Base-by-base conservation (phyloP, 192 early-diverging fungal species). In the Oehlia diaphana region DNA sequence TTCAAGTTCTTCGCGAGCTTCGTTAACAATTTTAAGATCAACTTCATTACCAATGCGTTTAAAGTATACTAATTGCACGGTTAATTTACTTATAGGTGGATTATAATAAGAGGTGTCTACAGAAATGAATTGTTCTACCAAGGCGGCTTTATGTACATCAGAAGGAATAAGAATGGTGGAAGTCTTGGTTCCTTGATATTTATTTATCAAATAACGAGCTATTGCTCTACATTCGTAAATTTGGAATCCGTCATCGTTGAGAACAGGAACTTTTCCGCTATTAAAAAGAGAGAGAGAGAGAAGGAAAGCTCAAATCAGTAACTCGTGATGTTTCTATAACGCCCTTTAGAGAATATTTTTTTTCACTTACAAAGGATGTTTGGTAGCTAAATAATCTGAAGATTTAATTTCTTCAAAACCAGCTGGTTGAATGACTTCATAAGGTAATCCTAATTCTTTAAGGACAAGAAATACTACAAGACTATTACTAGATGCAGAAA, bases 211-310 rank as follows among this genome's bases (percentile, higher is more conserved):
- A 66, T 87, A 87, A 35, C 84, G 78, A 35, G n/a, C 33, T 33
- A 87, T 87, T 10, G 86, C 84, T 33, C 79, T 82, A 10, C 82
- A 82, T 66, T 87, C 86, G 23, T 66, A 84, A 5, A 87, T 47
- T 19, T 49, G 9, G 44, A 76, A 82, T 53, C 63, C 79, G 9
- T 65, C 84, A 58, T 87, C 83, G 26, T 79, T 69, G 53, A 87
- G 79, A 33, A 84, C 81, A n/a, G 86, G 86, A 28, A 87, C 74
- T 66, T 82, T 66, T 39, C 86, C 86, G 61, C 74, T 75, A 10
- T 63, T 16, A 58, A 53, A 50, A 42, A 8, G 2, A 42, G 5
- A 31, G 31, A 31, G 31, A 31, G 31, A 42, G 5, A 8, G 5
- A 42, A 9, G 39, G 7, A 42, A 39, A 71, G 16, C 2, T 71